These are phyloP conservation scores for Polytrichum formosum DNA, from an alignment of 225 moss, liverwort and hornwort genomes.

Conservation along the genomic window DNA sequence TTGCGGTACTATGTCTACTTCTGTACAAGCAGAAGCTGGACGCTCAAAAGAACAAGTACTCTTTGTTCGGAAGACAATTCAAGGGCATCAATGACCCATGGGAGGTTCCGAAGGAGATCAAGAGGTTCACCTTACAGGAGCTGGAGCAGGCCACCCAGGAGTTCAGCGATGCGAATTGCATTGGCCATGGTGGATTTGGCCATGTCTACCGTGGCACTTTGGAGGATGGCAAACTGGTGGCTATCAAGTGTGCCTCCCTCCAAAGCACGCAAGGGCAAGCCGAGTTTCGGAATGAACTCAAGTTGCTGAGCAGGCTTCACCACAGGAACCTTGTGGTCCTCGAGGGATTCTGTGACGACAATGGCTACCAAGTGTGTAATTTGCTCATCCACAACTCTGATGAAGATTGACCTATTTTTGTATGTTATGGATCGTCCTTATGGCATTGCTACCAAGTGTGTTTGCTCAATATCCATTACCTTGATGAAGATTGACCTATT, in stretches of 20 bases:
- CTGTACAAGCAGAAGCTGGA: constrained; percentile 1
- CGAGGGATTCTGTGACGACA: constrained; percentile 80
- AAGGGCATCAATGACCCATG: constrained; percentile 32
- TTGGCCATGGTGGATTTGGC: constrained; percentile 47
- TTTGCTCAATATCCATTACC: no score
- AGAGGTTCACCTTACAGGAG: constrained; percentile 57
- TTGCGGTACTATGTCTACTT: background rate
- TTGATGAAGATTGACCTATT: no score
- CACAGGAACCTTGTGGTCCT: constrained; percentile 80
- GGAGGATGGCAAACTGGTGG: constrained; percentile 57
- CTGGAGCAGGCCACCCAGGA: constrained; percentile 61
- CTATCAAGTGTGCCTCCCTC: constrained; percentile 67
- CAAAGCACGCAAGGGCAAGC: constrained; percentile 68
- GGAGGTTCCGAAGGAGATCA: constrained; percentile 56
- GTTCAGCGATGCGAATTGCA: constrained; percentile 52
- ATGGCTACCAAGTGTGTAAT: constrained; percentile 43
- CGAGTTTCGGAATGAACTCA: constrained; percentile 85
- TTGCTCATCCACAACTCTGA: no score
- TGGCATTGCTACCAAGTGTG: no score
- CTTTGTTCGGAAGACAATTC: background rate
- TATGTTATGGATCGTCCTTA: no score
- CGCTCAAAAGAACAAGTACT: constrained; percentile 3
- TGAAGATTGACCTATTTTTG: no score
- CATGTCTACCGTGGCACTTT: constrained; percentile 69
- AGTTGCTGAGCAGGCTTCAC: constrained; percentile 76